These are phyloP conservation scores for Copromyces sp. DNA, from an alignment of 495 filamentous ascomycete species.

Conservation along the genomic window DNA sequence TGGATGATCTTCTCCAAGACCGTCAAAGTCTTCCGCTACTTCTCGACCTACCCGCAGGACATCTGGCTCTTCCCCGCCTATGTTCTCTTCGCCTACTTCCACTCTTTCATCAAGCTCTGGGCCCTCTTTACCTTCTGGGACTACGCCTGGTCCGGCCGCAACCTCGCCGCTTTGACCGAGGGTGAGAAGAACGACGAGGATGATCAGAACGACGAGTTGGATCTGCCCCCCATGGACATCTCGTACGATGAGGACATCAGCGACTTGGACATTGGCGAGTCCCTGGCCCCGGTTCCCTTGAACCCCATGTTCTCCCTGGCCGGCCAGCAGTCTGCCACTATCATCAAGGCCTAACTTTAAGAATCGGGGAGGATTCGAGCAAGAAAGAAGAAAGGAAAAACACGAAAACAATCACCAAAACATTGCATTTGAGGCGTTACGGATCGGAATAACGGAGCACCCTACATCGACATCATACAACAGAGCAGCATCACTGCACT, in stretches of 20 bases:
- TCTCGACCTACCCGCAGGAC: constrained; percentile 46
- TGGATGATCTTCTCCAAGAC: constrained; percentile 44
- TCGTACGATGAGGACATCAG: background rate
- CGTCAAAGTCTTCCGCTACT: constrained; percentile 52
- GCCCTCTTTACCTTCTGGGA: constrained; percentile 44
- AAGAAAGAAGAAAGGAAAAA: background rate
- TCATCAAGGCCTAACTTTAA: background rate
- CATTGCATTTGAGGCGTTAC: background rate
- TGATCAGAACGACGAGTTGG: background rate
- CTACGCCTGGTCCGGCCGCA: constrained; percentile 20
- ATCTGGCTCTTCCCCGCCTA: constrained; percentile 44
- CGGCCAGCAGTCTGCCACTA: background rate
- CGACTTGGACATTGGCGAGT: background rate
- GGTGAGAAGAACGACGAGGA: background rate
- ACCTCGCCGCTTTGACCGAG: constrained; percentile 1
- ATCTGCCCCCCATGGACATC: background rate
- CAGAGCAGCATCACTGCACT: background rate
- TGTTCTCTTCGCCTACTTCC: constrained; percentile 50
- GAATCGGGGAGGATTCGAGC: background rate
- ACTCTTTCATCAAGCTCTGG: constrained; percentile 53
- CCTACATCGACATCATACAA: background rate
- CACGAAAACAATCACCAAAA: background rate
- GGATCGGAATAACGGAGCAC: background rate
- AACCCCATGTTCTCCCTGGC: background rate
- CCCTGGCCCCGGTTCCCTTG: background rate